Conservation (phyloP, 1,139 yeast species). For the Pichia cactophila region DNA sequence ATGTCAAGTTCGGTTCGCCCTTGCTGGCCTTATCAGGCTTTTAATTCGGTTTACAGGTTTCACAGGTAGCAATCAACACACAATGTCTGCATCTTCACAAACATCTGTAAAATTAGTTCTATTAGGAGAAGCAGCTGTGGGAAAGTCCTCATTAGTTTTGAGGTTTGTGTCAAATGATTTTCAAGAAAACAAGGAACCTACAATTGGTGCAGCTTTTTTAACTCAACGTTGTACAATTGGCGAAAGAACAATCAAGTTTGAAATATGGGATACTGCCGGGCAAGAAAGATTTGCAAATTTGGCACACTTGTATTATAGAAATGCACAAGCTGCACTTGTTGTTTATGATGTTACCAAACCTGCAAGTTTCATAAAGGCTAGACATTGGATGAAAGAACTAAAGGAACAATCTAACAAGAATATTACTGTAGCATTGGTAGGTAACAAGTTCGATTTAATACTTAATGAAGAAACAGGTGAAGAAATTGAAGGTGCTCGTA, state of each 20-base stretch:
- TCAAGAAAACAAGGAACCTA: constrained; percentile 95
- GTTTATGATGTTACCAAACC: constrained; percentile 96
- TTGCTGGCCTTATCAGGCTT: not conserved
- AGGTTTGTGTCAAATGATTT: constrained; percentile 93
- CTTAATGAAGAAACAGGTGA: constrained; percentile 31
- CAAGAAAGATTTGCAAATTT: constrained; percentile 94
- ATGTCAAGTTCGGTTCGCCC: not conserved
- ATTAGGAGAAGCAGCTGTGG: constrained; percentile 97
- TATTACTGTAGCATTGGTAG: constrained; percentile 88
- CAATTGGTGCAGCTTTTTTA: constrained; percentile 95
- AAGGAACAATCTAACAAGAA: constrained; percentile 92
- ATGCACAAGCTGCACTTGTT: constrained; percentile 97
- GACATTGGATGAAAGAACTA: constrained; percentile 96
- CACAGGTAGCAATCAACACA: not conserved
- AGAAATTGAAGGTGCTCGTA: constrained; percentile 45
- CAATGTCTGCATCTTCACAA: constrained; percentile 16
- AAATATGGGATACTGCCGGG: constrained; percentile 99
- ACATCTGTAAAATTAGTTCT: constrained; percentile 84
- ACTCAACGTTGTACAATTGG: constrained; percentile 93
- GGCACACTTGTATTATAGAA: constrained; percentile 97
- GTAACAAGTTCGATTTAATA: constrained; percentile 76
- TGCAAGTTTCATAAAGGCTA: constrained; percentile 95
- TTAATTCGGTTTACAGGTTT: no score
- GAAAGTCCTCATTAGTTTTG: constrained; percentile 86
- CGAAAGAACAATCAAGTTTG: constrained; percentile 85